Evolutionary conservation across 768 basidiomycete genomes (phyloP), one percentile per base, ranked within the genome.

Genomic region (Rhodotorula diobovata): DNA sequence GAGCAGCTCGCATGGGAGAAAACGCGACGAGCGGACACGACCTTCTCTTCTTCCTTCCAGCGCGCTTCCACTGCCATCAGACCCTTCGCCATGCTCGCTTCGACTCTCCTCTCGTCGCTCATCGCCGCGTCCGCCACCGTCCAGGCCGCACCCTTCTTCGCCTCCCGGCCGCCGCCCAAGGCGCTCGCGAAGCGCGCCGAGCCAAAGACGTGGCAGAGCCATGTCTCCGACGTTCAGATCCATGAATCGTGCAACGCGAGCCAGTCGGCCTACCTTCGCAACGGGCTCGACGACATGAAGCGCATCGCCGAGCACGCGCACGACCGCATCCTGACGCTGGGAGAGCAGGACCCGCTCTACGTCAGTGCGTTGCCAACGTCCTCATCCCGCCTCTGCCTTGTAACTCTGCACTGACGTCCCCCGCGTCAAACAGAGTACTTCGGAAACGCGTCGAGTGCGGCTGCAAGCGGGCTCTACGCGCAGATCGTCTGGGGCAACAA

Each of bases 221-320:
- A 43, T 20, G n/a, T 60, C 30, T 23, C 55, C 25, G 62, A 68
- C 12, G 67, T 72, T 3, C 66, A 72, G 57, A 72, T 72, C 43
- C 71, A 72, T 62, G 67, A 43, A 21, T 72, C 71, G 28, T 72
- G 71, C 67, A 51, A 55, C 18, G 53, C 63, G 4, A 62, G 58
- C 11, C 66, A 72, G 63, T 39, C 53, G 30, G 34, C 7, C n/a
- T 72, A 65, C 63, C 63, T 72, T 34, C 71, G 58, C 20, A 34
- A 54, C 37, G 71, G 71, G 9, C 54, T 72, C 53, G 39, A 72
- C 63, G 71, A 72, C 45, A 72, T 72, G 71, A 61, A 61, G 37
- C 14, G 28, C 12, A 43, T 72, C 46, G 63, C 66, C 11, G 45
- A 65, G 54, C 71, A 72, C 30, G 66, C 71, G 1, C 50, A 64